These are phyloP conservation scores for Mycena alexandri DNA, from an alignment of 768 basidiomycete species.

Conservation along the genomic window DNA sequence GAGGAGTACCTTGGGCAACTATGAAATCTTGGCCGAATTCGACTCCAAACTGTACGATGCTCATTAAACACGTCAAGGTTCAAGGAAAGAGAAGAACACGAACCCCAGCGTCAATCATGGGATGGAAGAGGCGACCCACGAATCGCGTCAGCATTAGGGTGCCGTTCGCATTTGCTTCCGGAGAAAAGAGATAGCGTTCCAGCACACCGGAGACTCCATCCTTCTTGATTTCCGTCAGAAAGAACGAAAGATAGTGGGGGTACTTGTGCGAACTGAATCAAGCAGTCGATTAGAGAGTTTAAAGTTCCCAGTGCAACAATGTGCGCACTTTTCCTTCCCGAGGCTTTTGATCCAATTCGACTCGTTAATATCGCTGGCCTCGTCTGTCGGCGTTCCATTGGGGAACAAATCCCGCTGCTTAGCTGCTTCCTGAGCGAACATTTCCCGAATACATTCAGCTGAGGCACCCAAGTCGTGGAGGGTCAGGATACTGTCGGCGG, in stretches of 20 bases:
- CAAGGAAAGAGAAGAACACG: not conserved
- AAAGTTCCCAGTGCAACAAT: no score
- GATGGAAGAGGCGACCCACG: conserved; percentile 24
- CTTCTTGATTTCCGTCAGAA: conserved; percentile 53
- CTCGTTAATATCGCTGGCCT: conserved; percentile 7
- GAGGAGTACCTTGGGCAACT: conserved; percentile 20
- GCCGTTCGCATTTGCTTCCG: conserved; percentile 49
- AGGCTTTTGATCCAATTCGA: conserved; percentile 10
- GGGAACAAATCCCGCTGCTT: conserved; percentile 9
- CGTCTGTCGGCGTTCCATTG: not conserved
- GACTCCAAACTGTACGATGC: conserved; percentile 16
- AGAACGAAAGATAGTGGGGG: conserved; percentile 48
- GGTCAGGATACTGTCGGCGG: conserved; percentile 17
- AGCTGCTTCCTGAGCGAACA: conserved; percentile 13
- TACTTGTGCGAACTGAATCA: conserved; percentile 22
- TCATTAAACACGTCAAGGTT: not conserved
- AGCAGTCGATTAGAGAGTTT: no score
- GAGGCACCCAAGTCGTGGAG: conserved; percentile 22
- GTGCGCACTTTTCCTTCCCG: conserved; percentile 10
- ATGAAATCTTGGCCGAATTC: conserved; percentile 25
- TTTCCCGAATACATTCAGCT: conserved; percentile 8
- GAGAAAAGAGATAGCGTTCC: conserved; percentile 63
- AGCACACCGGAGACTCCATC: conserved; percentile 55
- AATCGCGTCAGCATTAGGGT: conserved; percentile 46
- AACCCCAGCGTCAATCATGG: conserved; percentile 21